Percentiles rank a stretch among this genome's conserved stretches.
Conservation (phyloP, 73 alveolate genomes). For the Urostyla sp. region DNA sequence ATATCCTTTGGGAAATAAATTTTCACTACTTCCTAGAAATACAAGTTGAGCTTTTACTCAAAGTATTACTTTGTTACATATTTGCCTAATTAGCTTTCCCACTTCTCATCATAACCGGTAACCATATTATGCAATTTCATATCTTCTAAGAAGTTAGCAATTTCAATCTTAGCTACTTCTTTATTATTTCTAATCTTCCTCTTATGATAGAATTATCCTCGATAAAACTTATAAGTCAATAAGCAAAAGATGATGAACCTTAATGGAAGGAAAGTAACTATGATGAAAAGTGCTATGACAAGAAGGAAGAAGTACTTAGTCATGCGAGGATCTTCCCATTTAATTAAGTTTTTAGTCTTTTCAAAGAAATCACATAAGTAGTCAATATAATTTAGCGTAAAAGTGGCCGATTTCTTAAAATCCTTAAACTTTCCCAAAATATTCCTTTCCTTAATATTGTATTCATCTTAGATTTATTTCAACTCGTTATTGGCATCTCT, state of each 20-base stretch:
- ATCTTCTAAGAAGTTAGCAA: slow-evolving; percentile 33
- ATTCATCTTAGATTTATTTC: slow-evolving; percentile 30
- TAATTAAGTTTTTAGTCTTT: slow-evolving; percentile 49
- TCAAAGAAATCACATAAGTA: slow-evolving; percentile 54
- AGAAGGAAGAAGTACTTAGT: slow-evolving; percentile 58
- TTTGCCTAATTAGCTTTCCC: slow-evolving; percentile 22
- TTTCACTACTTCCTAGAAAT: slow-evolving; percentile 42
- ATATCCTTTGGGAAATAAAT: slow-evolving; percentile 61
- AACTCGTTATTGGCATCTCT: slow-evolving; percentile 45
- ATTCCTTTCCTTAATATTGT: slow-evolving; percentile 43
- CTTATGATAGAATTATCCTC: slow-evolving; percentile 57
- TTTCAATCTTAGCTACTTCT: slow-evolving; percentile 40
- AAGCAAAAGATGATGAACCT: slow-evolving; percentile 34
- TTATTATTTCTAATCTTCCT: slow-evolving; percentile 53
- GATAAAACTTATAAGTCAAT: slow-evolving; percentile 54
- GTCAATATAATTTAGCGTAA: slow-evolving; percentile 51
- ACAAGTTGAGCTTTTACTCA: slow-evolving; percentile 43
- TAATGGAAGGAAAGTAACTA: slow-evolving; percentile 64
- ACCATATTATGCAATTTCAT: not conserved
- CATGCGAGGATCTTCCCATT: slow-evolving; percentile 61
- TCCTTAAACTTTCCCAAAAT: slow-evolving; percentile 30
- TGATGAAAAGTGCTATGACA: slow-evolving; percentile 7
- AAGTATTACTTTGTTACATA: not conserved
- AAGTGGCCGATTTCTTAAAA: slow-evolving; percentile 40
- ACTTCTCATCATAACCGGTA: slow-evolving; percentile 11